Conservation (phyloP, 192 early-diverging fungal genomes). For the Backusella sp. region DNA sequence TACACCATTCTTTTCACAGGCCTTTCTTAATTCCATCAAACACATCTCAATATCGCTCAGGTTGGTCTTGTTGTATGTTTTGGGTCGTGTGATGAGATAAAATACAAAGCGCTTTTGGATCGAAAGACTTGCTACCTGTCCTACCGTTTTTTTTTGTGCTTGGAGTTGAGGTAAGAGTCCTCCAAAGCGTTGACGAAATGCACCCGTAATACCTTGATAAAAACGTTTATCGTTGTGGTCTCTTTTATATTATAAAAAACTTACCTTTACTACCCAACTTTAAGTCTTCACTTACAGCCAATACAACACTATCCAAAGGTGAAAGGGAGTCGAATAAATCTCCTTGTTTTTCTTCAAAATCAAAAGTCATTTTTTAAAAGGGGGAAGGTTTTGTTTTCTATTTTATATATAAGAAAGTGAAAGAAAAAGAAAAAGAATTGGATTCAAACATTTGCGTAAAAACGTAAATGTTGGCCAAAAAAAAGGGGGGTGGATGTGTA, state of each 20-base stretch:
- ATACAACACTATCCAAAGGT: slow-evolving; percentile 21
- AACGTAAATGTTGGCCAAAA: background rate
- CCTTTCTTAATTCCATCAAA: slow-evolving; percentile 15
- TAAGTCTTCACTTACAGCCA: slow-evolving; percentile 32
- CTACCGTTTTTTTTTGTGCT: slow-evolving; percentile 26
- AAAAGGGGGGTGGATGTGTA: background rate
- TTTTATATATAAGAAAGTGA: slow-evolving; percentile 6
- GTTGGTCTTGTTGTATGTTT: slow-evolving; percentile 22
- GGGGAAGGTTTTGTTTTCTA: background rate
- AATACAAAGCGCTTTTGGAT: slow-evolving; percentile 28
- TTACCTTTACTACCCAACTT: slow-evolving; percentile 25
- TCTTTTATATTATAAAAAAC: no score
- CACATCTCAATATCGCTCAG: slow-evolving; percentile 19
- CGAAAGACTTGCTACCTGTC: slow-evolving; percentile 26
- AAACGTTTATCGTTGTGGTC: no score
- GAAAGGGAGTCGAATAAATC: slow-evolving; percentile 21
- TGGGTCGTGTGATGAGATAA: slow-evolving; percentile 34
- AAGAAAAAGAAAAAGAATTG: background rate
- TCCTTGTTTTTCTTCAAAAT: slow-evolving; percentile 34
- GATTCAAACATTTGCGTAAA: background rate
- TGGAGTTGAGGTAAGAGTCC: slow-evolving; percentile 16
- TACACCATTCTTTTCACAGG: slow-evolving; percentile 29
- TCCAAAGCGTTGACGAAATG: slow-evolving; percentile 28
- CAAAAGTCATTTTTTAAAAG: slow-evolving; percentile 21
- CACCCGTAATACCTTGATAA: slow-evolving; percentile 21